Percentiles rank a stretch among this genome's conserved stretches.
These are phyloP conservation scores for Saturnispora zaruensis DNA, from an alignment of 805 yeast genomes.

Conservation along the genomic window DNA sequence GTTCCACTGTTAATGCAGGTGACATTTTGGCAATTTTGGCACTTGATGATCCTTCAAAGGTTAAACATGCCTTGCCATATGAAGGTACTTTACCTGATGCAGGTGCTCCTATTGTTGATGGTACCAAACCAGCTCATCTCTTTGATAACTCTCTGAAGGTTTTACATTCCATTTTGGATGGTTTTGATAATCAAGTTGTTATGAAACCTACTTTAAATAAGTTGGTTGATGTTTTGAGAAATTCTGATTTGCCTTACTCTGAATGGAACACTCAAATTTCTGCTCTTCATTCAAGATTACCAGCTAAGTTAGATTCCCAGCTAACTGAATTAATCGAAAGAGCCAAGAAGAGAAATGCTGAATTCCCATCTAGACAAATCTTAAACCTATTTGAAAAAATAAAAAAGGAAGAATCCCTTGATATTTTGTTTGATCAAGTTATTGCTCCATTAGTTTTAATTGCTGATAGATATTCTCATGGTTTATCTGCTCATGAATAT, in stretches of 20 bases:
- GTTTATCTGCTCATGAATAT: conserved; percentile 79
- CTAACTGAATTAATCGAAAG: conserved; percentile 61
- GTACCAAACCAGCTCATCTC: conserved; percentile 75
- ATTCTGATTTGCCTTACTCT: conserved; percentile 80
- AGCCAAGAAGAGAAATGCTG: conserved; percentile 54
- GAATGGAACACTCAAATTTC: conserved; percentile 84
- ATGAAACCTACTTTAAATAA: conserved; percentile 75
- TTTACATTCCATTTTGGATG: conserved; percentile 72
- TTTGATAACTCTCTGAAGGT: conserved; percentile 51
- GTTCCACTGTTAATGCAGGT: conserved; percentile 94
- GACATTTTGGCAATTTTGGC: conserved; percentile 93
- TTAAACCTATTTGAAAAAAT: conserved; percentile 62
- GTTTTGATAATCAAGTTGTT: conserved; percentile 93
- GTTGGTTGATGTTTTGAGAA: conserved; percentile 63
- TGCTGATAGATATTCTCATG: conserved; percentile 61
- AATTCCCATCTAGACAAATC: conserved; percentile 89
- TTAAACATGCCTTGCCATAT: conserved; percentile 90
- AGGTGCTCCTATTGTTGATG: conserved; percentile 76
- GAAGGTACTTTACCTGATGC: conserved; percentile 88
- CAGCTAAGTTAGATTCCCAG: conserved; percentile 62
- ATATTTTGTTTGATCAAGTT: conserved; percentile 43
- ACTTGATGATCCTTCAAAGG: conserved; percentile 93
- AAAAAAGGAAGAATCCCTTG: conserved; percentile 38
- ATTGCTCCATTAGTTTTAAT: conserved; percentile 69
- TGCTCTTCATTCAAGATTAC: conserved; percentile 87